Percentiles rank a stretch among this genome's conserved stretches.
phyloP scores from a whole-genome alignment of 1,284 basidiomycete genomes.

The Blastosporella zonata region DNA sequence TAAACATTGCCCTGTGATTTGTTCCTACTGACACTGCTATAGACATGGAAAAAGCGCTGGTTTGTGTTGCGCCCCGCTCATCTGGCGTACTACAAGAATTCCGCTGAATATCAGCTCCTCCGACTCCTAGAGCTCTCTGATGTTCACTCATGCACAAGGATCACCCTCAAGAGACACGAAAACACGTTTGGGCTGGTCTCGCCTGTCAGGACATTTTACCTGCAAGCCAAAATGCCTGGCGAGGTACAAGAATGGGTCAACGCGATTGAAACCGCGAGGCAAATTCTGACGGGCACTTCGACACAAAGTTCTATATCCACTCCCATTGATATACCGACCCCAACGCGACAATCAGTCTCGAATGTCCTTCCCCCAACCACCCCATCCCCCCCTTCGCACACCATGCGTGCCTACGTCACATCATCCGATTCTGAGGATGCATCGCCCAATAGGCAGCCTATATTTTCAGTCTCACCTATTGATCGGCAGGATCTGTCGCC shows the following conservation, averaged over 20 bases:
- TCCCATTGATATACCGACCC: slow-evolving; percentile 46
- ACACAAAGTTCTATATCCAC: slow-evolving; percentile 52
- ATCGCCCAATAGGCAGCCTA: slow-evolving; percentile 38
- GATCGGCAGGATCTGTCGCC: slow-evolving; percentile 32
- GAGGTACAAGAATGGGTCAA: slow-evolving; percentile 87
- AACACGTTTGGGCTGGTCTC: slow-evolving; percentile 94
- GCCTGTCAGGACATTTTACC: slow-evolving; percentile 88
- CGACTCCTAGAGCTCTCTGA: slow-evolving; percentile 87
- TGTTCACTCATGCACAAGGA: slow-evolving; percentile 87
- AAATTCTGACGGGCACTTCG: slow-evolving; percentile 57
- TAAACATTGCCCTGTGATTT: slow-evolving; percentile 11
- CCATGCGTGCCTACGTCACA: slow-evolving; percentile 42
- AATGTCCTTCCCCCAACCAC: slow-evolving; percentile 35
- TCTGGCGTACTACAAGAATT: slow-evolving; percentile 96
- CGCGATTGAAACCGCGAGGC: slow-evolving; percentile 77
- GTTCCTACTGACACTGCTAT: slow-evolving; percentile 15
- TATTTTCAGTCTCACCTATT: slow-evolving; percentile 39
- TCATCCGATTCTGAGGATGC: slow-evolving; percentile 78
- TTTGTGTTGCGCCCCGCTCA: slow-evolving; percentile 92
- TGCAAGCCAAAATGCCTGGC: slow-evolving; percentile 69
- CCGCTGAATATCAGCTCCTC: slow-evolving; percentile 89
- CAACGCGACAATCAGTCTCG: slow-evolving; percentile 24
- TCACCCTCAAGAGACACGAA: slow-evolving; percentile 86
- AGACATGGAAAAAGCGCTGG: slow-evolving; percentile 99
- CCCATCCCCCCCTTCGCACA: slow-evolving; percentile 42